Conservation (phyloP, 192 early-diverging fungal genomes). For the Coemansia sp. region DNA sequence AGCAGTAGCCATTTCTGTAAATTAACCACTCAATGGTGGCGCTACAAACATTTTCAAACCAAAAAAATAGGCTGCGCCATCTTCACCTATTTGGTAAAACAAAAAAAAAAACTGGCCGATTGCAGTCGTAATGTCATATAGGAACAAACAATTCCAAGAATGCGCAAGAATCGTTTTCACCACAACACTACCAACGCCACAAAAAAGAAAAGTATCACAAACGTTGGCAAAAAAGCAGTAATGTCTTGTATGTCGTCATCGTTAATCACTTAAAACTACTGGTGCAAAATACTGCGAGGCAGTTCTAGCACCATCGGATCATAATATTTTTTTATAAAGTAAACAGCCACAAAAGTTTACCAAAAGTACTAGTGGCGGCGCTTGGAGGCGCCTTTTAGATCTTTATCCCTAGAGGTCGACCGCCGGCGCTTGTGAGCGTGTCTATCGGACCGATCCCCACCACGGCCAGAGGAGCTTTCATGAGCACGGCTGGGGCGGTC, state of each 20-base stretch:
- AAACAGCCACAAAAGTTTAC: background rate
- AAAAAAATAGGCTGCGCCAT: background rate
- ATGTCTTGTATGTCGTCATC: background rate
- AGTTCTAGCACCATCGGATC: background rate
- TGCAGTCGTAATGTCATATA: background rate
- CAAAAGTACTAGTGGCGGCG: constrained; percentile 37
- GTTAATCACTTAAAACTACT: background rate
- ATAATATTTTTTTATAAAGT: background rate
- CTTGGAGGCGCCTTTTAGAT: constrained; percentile 33
- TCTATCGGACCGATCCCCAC: constrained; percentile 26
- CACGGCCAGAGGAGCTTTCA: constrained; percentile 9
- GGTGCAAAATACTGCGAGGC: background rate
- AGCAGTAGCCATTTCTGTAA: background rate
- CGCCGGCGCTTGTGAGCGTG: constrained; percentile 46
- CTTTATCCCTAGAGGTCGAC: constrained; percentile 42
- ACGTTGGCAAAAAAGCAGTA: background rate
- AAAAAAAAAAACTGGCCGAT: background rate
- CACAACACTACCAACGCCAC: background rate
- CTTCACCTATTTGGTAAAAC: background rate
- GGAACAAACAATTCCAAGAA: background rate
- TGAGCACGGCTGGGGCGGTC: constrained; percentile 10
- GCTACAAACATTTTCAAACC: background rate
- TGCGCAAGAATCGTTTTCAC: background rate
- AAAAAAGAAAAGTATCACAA: background rate
- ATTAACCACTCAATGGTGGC: background rate